Conservation (phyloP, 768 basidiomycete genomes). For the Leccinum uliginosum region DNA sequence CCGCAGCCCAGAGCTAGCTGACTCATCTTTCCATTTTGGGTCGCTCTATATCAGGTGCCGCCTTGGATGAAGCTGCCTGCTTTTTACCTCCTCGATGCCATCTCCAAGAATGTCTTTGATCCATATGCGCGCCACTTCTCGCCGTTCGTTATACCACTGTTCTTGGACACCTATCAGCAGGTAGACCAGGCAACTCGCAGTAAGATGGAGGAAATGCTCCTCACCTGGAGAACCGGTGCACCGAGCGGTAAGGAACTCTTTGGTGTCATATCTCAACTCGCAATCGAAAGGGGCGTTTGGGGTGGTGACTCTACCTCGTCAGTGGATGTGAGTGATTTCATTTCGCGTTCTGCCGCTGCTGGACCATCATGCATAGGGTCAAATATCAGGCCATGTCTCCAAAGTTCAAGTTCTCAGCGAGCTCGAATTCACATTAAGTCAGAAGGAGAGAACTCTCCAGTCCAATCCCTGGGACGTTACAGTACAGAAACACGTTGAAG, state of each 20-base stretch:
- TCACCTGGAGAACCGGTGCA: constrained; percentile 90
- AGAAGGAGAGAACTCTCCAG: constrained; percentile 73
- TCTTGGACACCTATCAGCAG: constrained; percentile 80
- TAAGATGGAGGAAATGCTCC: constrained; percentile 98
- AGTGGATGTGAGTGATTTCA: constrained; percentile 35
- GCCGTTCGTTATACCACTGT: constrained; percentile 75
- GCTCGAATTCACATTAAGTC: constrained; percentile 74
- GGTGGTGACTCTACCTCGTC: constrained; percentile 45
- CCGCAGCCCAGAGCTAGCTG: constrained; percentile 44
- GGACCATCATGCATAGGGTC: constrained; percentile 24
- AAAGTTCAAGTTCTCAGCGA: constrained; percentile 80
- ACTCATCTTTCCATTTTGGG: constrained; percentile 50
- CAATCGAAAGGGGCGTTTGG: constrained; percentile 85
- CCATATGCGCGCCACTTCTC: constrained; percentile 88
- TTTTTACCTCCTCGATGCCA: constrained; percentile 94
- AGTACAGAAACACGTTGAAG: constrained; percentile 67
- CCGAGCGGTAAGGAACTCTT: constrained; percentile 82
- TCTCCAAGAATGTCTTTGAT: constrained; percentile 92
- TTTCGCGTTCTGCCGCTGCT: not conserved
- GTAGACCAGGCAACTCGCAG: constrained; percentile 78
- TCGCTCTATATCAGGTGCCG: constrained; percentile 58
- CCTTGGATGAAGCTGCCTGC: constrained; percentile 88
- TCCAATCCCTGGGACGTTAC: constrained; percentile 67
- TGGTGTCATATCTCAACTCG: constrained; percentile 70
- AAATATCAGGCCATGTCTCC: constrained; percentile 49